These are phyloP conservation scores for Silybum marianum DNA, from an alignment of 129 eudicot genomes.

Conservation along the genomic window DNA sequence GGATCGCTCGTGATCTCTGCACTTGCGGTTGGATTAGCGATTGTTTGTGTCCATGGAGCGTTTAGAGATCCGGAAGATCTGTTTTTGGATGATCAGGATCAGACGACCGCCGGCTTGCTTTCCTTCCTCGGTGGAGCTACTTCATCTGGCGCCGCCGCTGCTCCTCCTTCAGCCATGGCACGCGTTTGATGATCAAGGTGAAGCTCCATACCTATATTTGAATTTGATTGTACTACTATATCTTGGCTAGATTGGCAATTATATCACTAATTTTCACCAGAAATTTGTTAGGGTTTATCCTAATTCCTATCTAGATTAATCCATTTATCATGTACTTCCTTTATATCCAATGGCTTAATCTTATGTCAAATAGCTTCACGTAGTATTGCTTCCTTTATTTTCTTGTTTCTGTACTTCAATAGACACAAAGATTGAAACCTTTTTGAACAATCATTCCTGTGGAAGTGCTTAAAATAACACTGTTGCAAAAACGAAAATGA, in stretches of 20 bases:
- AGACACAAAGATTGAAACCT: not conserved
- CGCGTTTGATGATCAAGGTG: constrained; percentile 39
- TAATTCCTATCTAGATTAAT: not conserved
- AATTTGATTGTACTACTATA: not conserved
- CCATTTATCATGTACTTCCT: not conserved
- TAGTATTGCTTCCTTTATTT: not conserved
- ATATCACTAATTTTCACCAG: constrained; percentile 6
- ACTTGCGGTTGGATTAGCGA: constrained; percentile 50
- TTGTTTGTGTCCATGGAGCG: constrained; percentile 66
- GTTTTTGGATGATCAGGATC: constrained; percentile 73
- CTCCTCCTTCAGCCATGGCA: constrained; percentile 32
- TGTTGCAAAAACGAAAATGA: not conserved
- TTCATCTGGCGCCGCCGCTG: constrained; percentile 46
- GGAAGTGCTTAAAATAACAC: not conserved
- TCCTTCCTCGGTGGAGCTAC: constrained; percentile 73
- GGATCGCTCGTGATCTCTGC: constrained; percentile 70
- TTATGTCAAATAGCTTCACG: not conserved
- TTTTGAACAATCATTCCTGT: not conserved
- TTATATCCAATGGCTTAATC: not conserved
- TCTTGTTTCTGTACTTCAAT: not conserved
- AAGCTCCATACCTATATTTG: not conserved
- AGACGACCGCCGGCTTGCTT: constrained; percentile 48
- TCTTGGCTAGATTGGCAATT: not conserved
- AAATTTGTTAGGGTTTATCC: constrained; percentile 25
- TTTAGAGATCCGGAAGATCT: constrained; percentile 67